These are phyloP conservation scores for Fusarium euwallaceae DNA, from an alignment of 2,329 filamentous ascomycete genomes.

Conservation along the genomic window DNA sequence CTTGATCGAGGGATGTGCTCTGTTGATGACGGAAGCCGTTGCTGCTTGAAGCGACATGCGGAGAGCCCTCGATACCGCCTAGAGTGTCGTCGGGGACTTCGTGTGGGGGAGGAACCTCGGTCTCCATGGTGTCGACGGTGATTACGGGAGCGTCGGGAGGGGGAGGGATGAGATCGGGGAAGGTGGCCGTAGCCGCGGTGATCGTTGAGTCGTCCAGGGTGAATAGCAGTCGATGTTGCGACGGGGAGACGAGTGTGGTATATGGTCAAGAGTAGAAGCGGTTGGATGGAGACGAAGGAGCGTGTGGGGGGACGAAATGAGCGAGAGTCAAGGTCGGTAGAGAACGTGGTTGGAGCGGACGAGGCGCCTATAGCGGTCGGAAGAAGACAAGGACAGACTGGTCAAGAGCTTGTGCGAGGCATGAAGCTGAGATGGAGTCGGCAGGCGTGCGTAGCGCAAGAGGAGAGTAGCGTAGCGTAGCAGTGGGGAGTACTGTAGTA, in stretches of 20 bases:
- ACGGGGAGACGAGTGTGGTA: constrained; percentile 1
- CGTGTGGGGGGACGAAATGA: constrained; percentile 32
- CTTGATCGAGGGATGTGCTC: constrained; percentile 65
- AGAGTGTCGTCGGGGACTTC: constrained; percentile 64
- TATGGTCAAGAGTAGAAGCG: background rate
- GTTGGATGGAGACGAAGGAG: constrained; percentile 30
- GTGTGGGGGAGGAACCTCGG: constrained; percentile 47
- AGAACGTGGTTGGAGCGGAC: constrained; percentile 34
- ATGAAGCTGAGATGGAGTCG: constrained; percentile 42
- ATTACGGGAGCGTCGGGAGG: constrained; percentile 50
- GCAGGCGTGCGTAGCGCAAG: constrained; percentile 6
- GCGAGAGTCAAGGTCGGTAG: constrained; percentile 34
- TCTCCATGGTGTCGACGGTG: constrained; percentile 65
- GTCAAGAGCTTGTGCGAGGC: constrained; percentile 42
- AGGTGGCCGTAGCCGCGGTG: constrained; percentile 39
- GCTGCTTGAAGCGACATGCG: constrained; percentile 53
- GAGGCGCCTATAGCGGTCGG: constrained; percentile 8
- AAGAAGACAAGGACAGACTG: constrained; percentile 23
- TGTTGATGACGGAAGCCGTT: constrained; percentile 58
- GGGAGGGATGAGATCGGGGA: constrained; percentile 31
- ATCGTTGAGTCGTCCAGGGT: constrained; percentile 60
- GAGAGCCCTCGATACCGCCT: constrained; percentile 63
- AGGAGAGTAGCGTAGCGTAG: constrained; percentile 19
- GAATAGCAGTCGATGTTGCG: constrained; percentile 37
- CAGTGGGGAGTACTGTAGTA: constrained; percentile 9